Percentiles rank a stretch among this genome's conserved stretches.
Conservation (phyloP, 371 early-diverging fungal species). For the Syncephalastrum monosporum region DNA sequence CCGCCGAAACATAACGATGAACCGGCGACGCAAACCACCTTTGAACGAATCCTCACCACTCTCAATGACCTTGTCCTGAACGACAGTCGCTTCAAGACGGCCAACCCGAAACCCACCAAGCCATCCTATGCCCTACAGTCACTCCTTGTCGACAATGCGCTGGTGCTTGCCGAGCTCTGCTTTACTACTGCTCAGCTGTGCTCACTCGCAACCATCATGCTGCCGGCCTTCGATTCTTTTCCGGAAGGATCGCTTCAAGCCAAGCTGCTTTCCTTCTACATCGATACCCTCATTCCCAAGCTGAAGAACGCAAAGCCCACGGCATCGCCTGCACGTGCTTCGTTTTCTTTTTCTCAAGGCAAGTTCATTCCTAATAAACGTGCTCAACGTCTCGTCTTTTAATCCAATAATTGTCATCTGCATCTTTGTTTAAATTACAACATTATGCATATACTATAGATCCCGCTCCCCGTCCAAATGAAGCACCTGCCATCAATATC, state of each 20-base stretch:
- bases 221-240: slow-evolving; percentile 48
- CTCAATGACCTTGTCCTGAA: slow-evolving; percentile 54
- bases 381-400: background rate
- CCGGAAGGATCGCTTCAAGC: slow-evolving; percentile 31
- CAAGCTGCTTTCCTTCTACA: slow-evolving; percentile 32
- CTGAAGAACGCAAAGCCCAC: slow-evolving; percentile 26
- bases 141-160: slow-evolving; percentile 51
- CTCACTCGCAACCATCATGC: slow-evolving; percentile 31
- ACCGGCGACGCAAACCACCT: slow-evolving; percentile 16
- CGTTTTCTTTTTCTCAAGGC: too few species aligned
- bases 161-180: slow-evolving; percentile 29
- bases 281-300: slow-evolving; percentile 42
- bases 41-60: slow-evolving; percentile 37
- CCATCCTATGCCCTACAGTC: slow-evolving; percentile 57
- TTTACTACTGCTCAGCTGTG: slow-evolving; percentile 32
- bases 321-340: too few species aligned
- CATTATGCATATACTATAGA: background rate
- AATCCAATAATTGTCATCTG: background rate
- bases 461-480: background rate
- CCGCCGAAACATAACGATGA: background rate
- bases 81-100: slow-evolving; percentile 54
- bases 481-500: slow-evolving; percentile 44
- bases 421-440: too few species aligned
- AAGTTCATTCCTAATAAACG: too few species aligned
- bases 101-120: slow-evolving; percentile 54